These are phyloP conservation scores for Endocarpon pusillum DNA, from an alignment of 495 filamentous ascomycete genomes.

Conservation along the genomic window DNA sequence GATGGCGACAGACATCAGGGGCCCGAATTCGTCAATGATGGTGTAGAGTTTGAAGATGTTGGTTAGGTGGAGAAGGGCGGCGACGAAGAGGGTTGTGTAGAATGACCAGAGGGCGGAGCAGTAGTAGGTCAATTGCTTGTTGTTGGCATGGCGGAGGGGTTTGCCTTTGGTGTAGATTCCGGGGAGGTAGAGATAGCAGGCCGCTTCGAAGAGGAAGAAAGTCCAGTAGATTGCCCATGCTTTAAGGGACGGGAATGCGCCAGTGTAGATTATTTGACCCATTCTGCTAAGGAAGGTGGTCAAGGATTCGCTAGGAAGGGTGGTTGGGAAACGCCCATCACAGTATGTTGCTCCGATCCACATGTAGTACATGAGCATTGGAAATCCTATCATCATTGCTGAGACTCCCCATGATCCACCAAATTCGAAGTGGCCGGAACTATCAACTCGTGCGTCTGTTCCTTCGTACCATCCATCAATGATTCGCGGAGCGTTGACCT, in stretches of 20 bases:
- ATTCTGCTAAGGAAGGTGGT: conserved; percentile 52
- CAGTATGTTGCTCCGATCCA: conserved; percentile 93
- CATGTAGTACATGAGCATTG: conserved; percentile 94
- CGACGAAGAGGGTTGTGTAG: conserved; percentile 64
- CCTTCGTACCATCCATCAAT: conserved; percentile 37
- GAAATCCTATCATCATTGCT: conserved; percentile 84
- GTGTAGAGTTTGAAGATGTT: conserved; percentile 83
- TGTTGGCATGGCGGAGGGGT: conserved; percentile 62
- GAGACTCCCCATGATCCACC: conserved; percentile 62
- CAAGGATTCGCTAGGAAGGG: conserved; percentile 44
- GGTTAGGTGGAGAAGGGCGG: conserved; percentile 52
- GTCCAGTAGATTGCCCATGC: conserved; percentile 89
- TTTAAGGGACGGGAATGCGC: conserved; percentile 60
- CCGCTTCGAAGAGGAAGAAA: conserved; percentile 70
- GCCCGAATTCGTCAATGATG: conserved; percentile 88
- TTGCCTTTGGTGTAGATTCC: conserved; percentile 75
- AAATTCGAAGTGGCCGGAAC: conserved; percentile 73
- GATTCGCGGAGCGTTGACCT: conserved; percentile 11
- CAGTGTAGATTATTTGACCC: conserved; percentile 51
- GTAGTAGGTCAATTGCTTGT: conserved; percentile 77
- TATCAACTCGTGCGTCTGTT: conserved; percentile 61
- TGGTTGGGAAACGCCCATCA: conserved; percentile 60
- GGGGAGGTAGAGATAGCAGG: conserved; percentile 67
- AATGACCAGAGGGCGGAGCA: conserved; percentile 80
- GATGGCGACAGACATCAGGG: conserved; percentile 79